phyloP scores from a whole-genome alignment of 805 yeast genomes.

The Metschnikowia continentalis region DNA sequence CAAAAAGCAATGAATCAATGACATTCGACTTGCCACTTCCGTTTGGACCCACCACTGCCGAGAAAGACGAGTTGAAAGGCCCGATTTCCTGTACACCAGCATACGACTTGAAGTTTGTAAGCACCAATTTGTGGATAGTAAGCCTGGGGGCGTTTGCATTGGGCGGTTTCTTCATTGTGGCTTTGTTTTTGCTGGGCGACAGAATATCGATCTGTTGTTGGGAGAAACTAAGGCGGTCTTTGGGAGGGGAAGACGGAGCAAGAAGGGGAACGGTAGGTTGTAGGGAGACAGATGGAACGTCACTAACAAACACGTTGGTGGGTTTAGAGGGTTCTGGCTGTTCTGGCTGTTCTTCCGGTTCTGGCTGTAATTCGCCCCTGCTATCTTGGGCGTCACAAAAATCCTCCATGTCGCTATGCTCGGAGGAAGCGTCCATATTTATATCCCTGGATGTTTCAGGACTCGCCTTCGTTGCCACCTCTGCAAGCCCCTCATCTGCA shows the following conservation, averaged over 20 bases:
- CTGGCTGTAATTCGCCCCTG: neutral
- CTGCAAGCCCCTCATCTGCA: neutral
- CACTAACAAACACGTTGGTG: neutral
- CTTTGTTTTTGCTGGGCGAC: conserved; percentile 31
- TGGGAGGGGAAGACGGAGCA: neutral
- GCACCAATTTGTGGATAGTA: conserved; percentile 67
- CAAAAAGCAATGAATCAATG: conserved; percentile 92
- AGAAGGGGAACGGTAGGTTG: neutral
- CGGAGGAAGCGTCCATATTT: neutral
- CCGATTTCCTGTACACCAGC: conserved; percentile 93
- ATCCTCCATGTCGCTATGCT: neutral
- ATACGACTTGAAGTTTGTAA: conserved; percentile 89
- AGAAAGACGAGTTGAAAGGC: conserved; percentile 88
- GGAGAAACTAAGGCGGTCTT: conserved; percentile 22
- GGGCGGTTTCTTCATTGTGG: conserved; percentile 8
- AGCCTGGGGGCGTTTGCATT: conserved; percentile 48
- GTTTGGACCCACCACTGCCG: conserved; percentile 98
- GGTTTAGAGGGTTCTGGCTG: neutral
- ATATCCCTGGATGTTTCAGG: neutral
- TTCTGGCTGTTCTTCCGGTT: neutral
- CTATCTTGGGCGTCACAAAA: conserved; percentile 2
- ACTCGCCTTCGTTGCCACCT: neutral
- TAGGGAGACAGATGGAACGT: neutral
- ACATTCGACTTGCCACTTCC: conserved; percentile 98
- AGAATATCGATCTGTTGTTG: conserved; percentile 19